A percentile compares a stretch with the other conserved stretches of the same genome.
Conservation (phyloP, 106 monocot species). For the Cymbidium sinense region DNA sequence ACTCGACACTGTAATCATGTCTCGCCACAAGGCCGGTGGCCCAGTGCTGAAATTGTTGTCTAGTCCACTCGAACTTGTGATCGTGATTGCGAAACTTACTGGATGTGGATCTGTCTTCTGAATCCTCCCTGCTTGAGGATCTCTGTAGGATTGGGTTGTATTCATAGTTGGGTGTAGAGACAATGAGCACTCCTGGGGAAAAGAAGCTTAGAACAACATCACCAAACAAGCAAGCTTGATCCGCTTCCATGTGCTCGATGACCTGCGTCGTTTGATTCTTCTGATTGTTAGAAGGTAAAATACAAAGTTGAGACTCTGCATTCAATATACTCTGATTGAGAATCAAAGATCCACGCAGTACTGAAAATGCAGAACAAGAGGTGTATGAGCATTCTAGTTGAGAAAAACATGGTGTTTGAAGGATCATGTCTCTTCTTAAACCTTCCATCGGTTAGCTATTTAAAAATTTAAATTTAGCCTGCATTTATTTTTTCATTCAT, state of each 20-base stretch:
- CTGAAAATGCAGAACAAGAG: neutral
- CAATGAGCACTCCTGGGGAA: conserved; percentile 58
- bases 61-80: conserved; percentile 99
- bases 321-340: neutral
- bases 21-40: conserved; percentile 51
- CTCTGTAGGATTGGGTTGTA: conserved; percentile 89
- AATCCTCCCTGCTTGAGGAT: conserved; percentile 45
- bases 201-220: conserved; percentile 63
- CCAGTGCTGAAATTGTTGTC: conserved; percentile 81
- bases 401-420: no score
- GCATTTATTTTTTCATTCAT: no score
- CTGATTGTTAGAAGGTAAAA: neutral
- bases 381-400: no score
- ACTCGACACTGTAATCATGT: conserved; percentile 67
- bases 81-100: conserved; percentile 82
- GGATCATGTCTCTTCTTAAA: no score
- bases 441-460: no score
- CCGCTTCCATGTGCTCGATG: conserved; percentile 96
- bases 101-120: conserved; percentile 48
- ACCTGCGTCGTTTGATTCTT: conserved; percentile 47
- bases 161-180: conserved; percentile 96
- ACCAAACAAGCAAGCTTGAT: conserved; percentile 73
- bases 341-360: conserved; percentile 4
- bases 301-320: neutral
- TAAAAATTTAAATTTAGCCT: no score